A percentile compares a stretch with the other conserved stretches of the same genome.
These are phyloP conservation scores for Candida vaughaniae DNA, from an alignment of 805 yeast genomes.

Conservation along the genomic window DNA sequence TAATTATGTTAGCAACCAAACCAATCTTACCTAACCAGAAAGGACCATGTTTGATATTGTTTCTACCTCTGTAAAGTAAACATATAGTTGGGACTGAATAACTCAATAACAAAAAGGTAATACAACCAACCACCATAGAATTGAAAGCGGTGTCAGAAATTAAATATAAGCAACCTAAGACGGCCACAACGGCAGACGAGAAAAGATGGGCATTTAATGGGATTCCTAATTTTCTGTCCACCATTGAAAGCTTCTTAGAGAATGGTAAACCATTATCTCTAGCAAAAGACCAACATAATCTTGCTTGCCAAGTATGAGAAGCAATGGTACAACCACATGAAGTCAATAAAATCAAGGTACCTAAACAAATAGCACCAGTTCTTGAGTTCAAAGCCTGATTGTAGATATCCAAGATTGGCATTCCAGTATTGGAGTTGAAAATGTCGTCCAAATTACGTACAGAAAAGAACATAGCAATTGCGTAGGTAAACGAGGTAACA, in stretches of 20 bases:
- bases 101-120: constrained; percentile 56
- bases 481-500: constrained; percentile 53
- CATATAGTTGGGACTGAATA: constrained; percentile 56
- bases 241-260: constrained; percentile 49
- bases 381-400: constrained; percentile 54
- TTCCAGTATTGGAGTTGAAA: constrained; percentile 50
- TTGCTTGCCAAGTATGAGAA: constrained; percentile 66
- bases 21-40: constrained; percentile 66
- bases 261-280: constrained; percentile 64
- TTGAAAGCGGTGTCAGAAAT: constrained; percentile 69
- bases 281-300: constrained; percentile 67
- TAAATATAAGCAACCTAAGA: constrained; percentile 61
- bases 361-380: constrained; percentile 56
- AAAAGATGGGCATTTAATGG: constrained; percentile 61
- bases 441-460: constrained; percentile 53
- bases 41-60: constrained; percentile 58
- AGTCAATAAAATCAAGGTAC: constrained; percentile 47
- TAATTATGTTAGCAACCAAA: constrained; percentile 46
- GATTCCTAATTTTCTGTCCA: constrained; percentile 47
- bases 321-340: constrained; percentile 61
- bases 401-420: constrained; percentile 63
- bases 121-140: constrained; percentile 61
- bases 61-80: constrained; percentile 48
- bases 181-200: constrained; percentile 51
- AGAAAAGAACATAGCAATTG: constrained; percentile 58